phyloP scores from a whole-genome alignment of 306 rosid species.

The Erythrophleum fordii region DNA sequence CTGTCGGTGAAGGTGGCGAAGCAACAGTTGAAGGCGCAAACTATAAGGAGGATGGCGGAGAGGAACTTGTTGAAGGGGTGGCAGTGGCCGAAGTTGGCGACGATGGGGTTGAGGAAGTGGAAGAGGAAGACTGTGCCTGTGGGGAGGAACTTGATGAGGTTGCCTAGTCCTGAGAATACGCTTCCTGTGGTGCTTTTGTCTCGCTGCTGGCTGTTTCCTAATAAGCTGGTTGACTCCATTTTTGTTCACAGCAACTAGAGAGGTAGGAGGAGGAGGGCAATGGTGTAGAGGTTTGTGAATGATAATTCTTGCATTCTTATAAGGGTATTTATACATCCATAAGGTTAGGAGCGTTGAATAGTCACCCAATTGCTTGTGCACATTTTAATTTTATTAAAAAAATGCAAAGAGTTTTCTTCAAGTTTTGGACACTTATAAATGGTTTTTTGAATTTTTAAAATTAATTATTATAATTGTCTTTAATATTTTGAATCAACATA shows the following conservation, averaged over 20 bases:
- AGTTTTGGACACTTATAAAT: neutral
- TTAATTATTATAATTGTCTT: neutral
- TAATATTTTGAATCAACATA: no score
- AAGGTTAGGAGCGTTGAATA: neutral
- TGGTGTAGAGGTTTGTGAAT: no score
- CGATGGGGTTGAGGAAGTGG: constrained; percentile 72
- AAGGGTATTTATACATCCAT: neutral
- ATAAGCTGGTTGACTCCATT: constrained; percentile 5
- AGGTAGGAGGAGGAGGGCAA: no score
- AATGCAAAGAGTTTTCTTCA: neutral
- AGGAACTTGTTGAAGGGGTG: constrained; percentile 53
- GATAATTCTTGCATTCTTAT: neutral
- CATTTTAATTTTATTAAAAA: neutral
- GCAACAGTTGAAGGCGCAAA: constrained; percentile 64
- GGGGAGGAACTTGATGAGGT: constrained; percentile 74
- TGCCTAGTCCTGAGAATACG: constrained; percentile 59
- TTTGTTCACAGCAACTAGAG: neutral
- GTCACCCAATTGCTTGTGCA: neutral
- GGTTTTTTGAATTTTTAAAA: neutral
- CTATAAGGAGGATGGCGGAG: constrained; percentile 40
- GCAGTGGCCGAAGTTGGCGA: constrained; percentile 78
- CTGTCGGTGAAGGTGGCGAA: constrained; percentile 86
- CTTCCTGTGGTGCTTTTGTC: neutral
- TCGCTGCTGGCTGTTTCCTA: neutral
- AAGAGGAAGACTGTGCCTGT: constrained; percentile 78